A percentile compares a stretch with the other conserved stretches of the same genome.
Evolutionary conservation across 108 stramenopile species (phyloP).

Genomic region (Skeletonema costatum): DNA sequence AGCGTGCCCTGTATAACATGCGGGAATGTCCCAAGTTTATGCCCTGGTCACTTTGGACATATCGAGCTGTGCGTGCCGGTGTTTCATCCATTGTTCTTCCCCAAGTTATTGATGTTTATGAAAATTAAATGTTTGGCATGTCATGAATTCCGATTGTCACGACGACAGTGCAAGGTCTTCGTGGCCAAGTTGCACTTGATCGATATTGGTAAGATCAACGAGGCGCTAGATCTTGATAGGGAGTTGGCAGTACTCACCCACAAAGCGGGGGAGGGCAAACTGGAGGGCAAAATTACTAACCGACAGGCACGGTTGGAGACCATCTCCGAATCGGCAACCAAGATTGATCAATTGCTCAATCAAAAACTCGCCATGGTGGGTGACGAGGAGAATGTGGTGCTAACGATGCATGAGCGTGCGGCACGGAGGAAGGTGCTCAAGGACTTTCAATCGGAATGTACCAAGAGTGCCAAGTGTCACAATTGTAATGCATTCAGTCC

Average conservation of each 20-base stretch:
- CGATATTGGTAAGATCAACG: conserved; percentile 48
- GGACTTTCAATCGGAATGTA: conserved; percentile 71
- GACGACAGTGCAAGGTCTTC: conserved; percentile 42
- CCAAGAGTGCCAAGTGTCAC: conserved; percentile 69
- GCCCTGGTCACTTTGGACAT: conserved; percentile 97
- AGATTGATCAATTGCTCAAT: conserved; percentile 45
- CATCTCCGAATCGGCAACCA: conserved; percentile 3
- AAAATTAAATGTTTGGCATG: conserved; percentile 93
- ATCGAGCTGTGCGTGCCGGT: conserved; percentile 96
- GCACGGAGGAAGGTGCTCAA: conserved; percentile 63
- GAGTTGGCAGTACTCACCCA: conserved; percentile 42
- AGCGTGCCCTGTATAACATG: conserved; percentile 90
- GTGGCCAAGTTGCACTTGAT: conserved; percentile 71
- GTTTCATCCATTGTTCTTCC: conserved; percentile 94
- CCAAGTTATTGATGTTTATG: conserved; percentile 73
- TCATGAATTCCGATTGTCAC: conserved; percentile 80
- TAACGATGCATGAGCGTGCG: conserved; percentile 69
- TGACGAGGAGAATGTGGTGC: background rate
- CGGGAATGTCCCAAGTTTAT: conserved; percentile 68
- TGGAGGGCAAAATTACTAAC: conserved; percentile 1
- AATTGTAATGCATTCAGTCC: conserved; percentile 90
- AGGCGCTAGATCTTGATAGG: conserved; percentile 76
- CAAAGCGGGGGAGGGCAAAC: conserved; percentile 11
- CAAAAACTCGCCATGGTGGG: conserved; percentile 4
- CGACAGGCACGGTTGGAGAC: conserved; percentile 12